Evolutionary conservation across 108 stramenopile genomes (phyloP), one percentile per base, ranked within the genome.

Genomic region (Parietichytrium sp.): DNA sequence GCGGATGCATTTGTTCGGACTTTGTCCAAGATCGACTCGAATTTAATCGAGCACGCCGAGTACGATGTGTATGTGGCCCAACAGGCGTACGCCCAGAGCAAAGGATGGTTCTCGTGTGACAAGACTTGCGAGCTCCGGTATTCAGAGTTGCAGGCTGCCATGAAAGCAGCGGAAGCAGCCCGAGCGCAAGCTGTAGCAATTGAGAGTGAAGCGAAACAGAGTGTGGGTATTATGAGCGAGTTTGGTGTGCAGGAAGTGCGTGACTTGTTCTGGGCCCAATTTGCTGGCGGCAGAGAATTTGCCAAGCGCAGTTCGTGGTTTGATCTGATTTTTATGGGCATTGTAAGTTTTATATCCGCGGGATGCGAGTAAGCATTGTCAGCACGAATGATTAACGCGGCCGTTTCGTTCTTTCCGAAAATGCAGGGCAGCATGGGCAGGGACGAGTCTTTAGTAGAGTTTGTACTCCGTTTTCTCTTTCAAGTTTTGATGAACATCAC

Each of bases 401-500:
- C n/a, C n/a, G n/a, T n/a, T n/a, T n/a, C n/a, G n/a, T n/a, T n/a
- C n/a, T n/a, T n/a, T n/a, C n/a, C n/a, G n/a, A n/a, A n/a, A n/a
- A n/a, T n/a, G n/a, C n/a, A n/a, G n/a, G n/a, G 79, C 23, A 51
- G 12, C 4, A 51, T 50, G 12, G 48, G 78, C 48, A 26, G 79
- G 27, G 79, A 79, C 16, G 79, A 79, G 30, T 51, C 49, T 20
- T 26, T 50, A 12, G 51, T 50, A 18, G 47, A 49, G 13, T 49
- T 79, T 26, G 79, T 27, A 29, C 49, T 79, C 6, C 49, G 79
- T 29, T 23, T 49, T 15, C 49, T 79, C 51, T 4, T 79, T 2
- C n/a, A 79, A n/a, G 15, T 79, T 10, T 51, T 79, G n/a, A 26
- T 79, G 33, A 79, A 79, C 79, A 51, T 79, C 49, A 79, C 79